Evolutionary conservation across 73 alveolate genomes (phyloP).

Genomic region (Tetrahymena borealis): DNA sequence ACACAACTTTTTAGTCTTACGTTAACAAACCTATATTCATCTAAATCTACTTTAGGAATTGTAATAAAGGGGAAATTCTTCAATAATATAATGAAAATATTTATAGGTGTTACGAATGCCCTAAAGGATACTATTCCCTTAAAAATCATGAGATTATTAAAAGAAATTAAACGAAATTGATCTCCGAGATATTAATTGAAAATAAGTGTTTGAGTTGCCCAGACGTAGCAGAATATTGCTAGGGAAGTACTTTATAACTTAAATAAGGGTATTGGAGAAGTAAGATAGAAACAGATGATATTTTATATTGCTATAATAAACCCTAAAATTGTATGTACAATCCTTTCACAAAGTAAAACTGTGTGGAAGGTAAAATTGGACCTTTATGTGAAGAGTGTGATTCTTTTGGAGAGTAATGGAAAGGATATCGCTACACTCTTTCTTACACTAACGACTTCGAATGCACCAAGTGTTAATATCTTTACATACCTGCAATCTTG

Average conservation of each 20-base stretch:
- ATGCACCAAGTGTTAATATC: not conserved
- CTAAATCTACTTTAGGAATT: not conserved
- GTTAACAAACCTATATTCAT: not conserved
- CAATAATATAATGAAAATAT: no score
- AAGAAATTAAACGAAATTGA: no score
- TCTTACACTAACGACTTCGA: not conserved
- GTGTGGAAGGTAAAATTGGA: not conserved
- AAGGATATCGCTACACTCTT: not conserved
- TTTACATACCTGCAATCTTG: not conserved
- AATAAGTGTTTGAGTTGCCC: not conserved
- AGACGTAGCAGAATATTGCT: not conserved
- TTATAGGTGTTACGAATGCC: not conserved
- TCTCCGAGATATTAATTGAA: not conserved
- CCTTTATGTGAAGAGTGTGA: not conserved
- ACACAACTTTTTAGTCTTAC: not conserved
- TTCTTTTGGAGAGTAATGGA: not conserved
- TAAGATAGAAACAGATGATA: not conserved
- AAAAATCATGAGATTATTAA: no score
- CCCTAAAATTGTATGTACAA: not conserved
- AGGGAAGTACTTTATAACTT: not conserved
- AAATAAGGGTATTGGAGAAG: not conserved
- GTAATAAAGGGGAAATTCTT: not conserved
- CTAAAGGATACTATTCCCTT: not conserved
- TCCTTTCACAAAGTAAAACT: not conserved
- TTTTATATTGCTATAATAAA: not conserved